A percentile compares a stretch with the other conserved stretches of the same genome.
These are phyloP conservation scores for Harringtonia aguacate DNA, from an alignment of 2,329 filamentous ascomycete species.

Conservation along the genomic window DNA sequence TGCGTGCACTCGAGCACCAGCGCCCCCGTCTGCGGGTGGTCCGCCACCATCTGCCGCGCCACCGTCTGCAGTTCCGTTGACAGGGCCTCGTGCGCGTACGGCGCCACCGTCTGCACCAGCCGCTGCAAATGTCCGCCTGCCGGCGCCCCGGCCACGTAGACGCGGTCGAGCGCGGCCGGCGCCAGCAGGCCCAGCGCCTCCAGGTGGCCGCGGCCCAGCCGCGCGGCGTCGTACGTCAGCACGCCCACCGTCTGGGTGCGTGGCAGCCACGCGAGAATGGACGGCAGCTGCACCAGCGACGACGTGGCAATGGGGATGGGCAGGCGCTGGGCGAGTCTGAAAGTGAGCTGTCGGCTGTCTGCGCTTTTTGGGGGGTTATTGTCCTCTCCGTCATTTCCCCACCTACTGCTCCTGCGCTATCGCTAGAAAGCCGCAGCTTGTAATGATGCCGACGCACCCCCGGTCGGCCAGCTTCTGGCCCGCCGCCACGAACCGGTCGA, in stretches of 20 bases:
- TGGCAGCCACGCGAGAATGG: background rate
- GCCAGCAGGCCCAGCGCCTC: conserved; percentile 3
- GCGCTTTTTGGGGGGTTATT: no score
- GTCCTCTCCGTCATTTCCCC: no score
- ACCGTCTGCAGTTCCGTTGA: background rate
- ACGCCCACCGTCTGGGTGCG: conserved; percentile 3
- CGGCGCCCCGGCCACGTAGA: background rate
- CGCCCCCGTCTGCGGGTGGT: background rate
- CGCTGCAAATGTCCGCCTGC: background rate
- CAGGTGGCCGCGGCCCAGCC: conserved; percentile 2
- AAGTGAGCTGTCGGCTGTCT: no score
- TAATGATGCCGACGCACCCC: background rate
- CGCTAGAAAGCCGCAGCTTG: background rate
- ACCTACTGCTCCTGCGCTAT: background rate
- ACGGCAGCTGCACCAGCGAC: conserved; percentile 3
- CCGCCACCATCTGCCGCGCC: background rate
- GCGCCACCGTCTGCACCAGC: background rate
- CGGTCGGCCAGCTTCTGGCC: background rate
- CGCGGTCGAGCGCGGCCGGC: background rate
- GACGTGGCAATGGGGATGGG: conserved; percentile 6
- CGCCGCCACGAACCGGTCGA: background rate
- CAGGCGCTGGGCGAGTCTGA: background rate
- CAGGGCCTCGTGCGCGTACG: background rate
- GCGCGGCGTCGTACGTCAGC: conserved; percentile 1
- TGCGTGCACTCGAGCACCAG: conserved; percentile 1